Base-by-base conservation (phyloP, 192 early-diverging fungal species). In the Entomortierella chlamydospora region DNA sequence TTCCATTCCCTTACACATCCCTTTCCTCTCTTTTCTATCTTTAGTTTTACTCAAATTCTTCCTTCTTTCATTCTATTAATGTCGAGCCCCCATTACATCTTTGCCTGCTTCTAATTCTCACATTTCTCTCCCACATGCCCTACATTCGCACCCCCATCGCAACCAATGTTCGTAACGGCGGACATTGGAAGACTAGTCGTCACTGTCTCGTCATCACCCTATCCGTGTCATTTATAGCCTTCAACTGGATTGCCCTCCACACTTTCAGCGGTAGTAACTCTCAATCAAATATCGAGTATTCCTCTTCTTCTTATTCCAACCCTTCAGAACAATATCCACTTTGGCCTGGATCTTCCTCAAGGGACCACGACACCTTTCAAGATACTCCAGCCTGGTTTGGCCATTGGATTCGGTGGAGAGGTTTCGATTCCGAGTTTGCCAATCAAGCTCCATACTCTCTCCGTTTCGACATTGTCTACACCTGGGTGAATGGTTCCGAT, bases 401-500 rank as follows among this genome's bases (percentile, higher is more conserved):
- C 0, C 45, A 79, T n/a, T 79, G 76, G 76, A 57, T 66, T 30
- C 54, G 76, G 10, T 79, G 76, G 76, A 49, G 76, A n/a, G 63
- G 63, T 33, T 49, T 79, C 25, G 63, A 79, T n/a, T 31, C 57
- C 0, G 42, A 61, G 8, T 59, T 57, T 26, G 56, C 18, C 7
- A 57, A 70, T n/a, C 34, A 37, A 5, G 17, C 22, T 5, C 25
- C 29, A 54, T 45, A 64, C 11, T 15, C 54, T 20, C 50, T 25
- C 2, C 25, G 30, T 25, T 64, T 77, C 22, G 83, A 84, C 28
- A 54, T 82, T 23, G 64, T 84, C 37, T 84, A 84, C 47, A 84
- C 79, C 22, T 84, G 83, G 83, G 83, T 84, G 26, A 84, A 84
- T 60, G 83, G 83, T 28, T 81, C 78, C 0, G 83, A 84, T 37